phyloP scores from a whole-genome alignment of 2,329 filamentous ascomycete genomes.

The Zarea fungicola region DNA sequence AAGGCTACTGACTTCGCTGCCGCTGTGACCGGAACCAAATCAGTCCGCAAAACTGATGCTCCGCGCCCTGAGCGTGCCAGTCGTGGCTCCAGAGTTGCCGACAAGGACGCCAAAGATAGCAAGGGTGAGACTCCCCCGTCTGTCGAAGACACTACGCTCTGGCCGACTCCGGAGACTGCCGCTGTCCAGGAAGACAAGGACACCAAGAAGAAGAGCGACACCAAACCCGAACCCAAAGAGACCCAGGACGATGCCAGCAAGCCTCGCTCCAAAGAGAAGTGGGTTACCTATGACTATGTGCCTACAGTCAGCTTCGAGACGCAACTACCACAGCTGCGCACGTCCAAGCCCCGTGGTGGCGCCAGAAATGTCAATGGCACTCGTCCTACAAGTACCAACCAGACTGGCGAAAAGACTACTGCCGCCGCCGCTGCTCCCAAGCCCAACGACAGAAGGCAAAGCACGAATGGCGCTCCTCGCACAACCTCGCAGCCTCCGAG shows the following conservation, averaged over 20 bases:
- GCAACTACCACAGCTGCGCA: constrained; percentile 56
- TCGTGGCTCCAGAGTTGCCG: constrained; percentile 40
- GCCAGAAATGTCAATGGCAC: constrained; percentile 36
- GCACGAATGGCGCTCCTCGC: constrained; percentile 30
- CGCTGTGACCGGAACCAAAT: constrained; percentile 33
- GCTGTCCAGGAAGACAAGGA: constrained; percentile 66
- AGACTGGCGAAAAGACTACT: constrained; percentile 33
- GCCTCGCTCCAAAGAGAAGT: constrained; percentile 69
- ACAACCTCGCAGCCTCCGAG: constrained; percentile 31
- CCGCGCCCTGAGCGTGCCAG: constrained; percentile 32
- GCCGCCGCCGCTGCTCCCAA: constrained; percentile 24
- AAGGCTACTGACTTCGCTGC: constrained; percentile 20
- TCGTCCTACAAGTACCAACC: constrained; percentile 32
- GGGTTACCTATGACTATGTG: constrained; percentile 77
- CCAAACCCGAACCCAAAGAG: constrained; percentile 49
- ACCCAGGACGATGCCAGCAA: constrained; percentile 44
- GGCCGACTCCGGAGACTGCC: constrained; percentile 88
- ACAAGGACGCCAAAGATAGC: constrained; percentile 35
- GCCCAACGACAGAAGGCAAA: constrained; percentile 33
- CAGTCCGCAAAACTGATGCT: constrained; percentile 36
- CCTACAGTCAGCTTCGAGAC: constrained; percentile 85
- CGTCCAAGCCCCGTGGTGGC: constrained; percentile 46
- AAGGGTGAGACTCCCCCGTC: constrained; percentile 48
- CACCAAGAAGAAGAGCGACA: constrained; percentile 60
- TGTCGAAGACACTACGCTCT: constrained; percentile 70